Conservation (phyloP, 2,329 filamentous ascomycete species). For the Calcarisporium arbuscula region DNA sequence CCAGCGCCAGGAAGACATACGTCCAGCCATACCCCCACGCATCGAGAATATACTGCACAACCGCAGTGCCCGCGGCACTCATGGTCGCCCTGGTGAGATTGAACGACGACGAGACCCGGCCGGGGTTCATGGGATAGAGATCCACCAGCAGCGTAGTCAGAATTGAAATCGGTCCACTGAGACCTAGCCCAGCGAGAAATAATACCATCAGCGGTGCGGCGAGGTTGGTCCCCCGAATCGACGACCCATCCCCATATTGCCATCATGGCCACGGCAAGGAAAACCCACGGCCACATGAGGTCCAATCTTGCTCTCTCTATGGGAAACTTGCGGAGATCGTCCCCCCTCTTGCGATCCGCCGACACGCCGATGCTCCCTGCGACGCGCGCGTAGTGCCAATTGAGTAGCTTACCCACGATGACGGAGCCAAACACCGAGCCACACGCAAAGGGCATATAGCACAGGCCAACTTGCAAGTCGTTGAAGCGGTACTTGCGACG, state of each 20-base stretch:
- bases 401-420: constrained; percentile 44
- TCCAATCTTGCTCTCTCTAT: constrained; percentile 30
- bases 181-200: constrained; percentile 28
- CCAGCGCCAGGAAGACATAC: constrained; percentile 26
- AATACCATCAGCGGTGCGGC: constrained; percentile 34
- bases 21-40: constrained; percentile 32
- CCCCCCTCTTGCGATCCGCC: constrained; percentile 38
- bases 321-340: constrained; percentile 26
- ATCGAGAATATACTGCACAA: constrained; percentile 34
- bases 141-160: constrained; percentile 36
- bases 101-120: constrained; percentile 34
- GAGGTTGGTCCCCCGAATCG: constrained; percentile 26
- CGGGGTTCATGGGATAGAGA: constrained; percentile 33
- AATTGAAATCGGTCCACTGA: constrained; percentile 34
- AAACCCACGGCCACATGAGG: constrained; percentile 31
- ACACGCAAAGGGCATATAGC: constrained; percentile 30
- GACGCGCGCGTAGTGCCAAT: constrained; percentile 54
- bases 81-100: constrained; percentile 34
- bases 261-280: constrained; percentile 36
- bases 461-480: constrained; percentile 34
- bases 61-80: constrained; percentile 32
- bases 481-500: constrained; percentile 25
- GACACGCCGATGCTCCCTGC: constrained; percentile 41
- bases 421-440: constrained; percentile 30
- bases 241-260: constrained; percentile 38